phyloP scores from a whole-genome alignment of 164 flowering plant species.

The Kalanchoe fedtschenkoi region DNA sequence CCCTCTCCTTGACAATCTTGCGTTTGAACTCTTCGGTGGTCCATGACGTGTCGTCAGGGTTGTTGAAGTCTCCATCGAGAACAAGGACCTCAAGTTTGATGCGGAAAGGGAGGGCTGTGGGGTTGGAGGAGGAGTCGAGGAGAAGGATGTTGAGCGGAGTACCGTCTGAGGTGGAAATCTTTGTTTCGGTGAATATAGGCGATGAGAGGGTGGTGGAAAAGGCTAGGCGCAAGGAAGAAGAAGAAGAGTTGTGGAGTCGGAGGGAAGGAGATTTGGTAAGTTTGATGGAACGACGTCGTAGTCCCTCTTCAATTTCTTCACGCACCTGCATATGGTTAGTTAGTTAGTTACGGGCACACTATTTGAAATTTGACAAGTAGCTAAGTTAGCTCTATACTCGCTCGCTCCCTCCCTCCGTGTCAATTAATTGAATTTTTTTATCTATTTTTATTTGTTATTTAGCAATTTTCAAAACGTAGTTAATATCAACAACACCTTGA shows the following conservation, averaged over 20 bases:
- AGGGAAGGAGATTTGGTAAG: slow-evolving; percentile 30
- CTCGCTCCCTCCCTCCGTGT: too few species aligned
- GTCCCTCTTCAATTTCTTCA: slow-evolving; percentile 50
- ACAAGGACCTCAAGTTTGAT: slow-evolving; percentile 47
- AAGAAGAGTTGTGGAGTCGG: slow-evolving; percentile 32
- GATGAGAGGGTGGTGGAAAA: slow-evolving; percentile 34
- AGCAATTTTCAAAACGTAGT: too few species aligned
- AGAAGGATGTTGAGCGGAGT: slow-evolving; percentile 30
- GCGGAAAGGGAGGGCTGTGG: slow-evolving; percentile 14
- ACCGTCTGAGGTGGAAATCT: slow-evolving; percentile 28
- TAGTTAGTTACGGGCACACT: neutral
- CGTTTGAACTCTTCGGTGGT: slow-evolving; percentile 34
- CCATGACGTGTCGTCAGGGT: slow-evolving; percentile 29
- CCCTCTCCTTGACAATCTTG: slow-evolving; percentile 39
- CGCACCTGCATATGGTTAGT: slow-evolving; percentile 27
- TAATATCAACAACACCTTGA: too few species aligned
- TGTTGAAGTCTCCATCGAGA: slow-evolving; percentile 63
- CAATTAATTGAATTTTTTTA: too few species aligned
- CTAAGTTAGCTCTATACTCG: too few species aligned
- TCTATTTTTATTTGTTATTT: too few species aligned
- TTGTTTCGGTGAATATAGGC: slow-evolving; percentile 59
- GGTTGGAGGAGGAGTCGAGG: slow-evolving; percentile 17
- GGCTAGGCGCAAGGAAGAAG: slow-evolving; percentile 27
- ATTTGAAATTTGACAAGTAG: too few species aligned
- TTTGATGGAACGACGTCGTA: slow-evolving; percentile 17